Conservation (phyloP, 768 basidiomycete genomes). For the Leucocoprinus sp. region DNA sequence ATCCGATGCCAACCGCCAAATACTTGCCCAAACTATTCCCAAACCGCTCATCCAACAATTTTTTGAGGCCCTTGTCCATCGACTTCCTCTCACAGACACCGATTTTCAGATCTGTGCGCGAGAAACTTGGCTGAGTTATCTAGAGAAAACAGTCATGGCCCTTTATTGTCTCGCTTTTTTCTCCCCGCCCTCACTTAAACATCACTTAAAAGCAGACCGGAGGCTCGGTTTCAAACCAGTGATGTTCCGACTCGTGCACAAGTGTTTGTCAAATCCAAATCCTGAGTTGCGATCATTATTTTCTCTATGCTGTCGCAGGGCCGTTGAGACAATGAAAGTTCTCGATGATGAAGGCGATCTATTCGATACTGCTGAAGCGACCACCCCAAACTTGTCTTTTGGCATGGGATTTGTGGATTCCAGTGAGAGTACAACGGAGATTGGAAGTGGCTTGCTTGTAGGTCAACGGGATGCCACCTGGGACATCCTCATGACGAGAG, state of each 20-base stretch:
- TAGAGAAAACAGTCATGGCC: slow-evolving; percentile 74
- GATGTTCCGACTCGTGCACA: slow-evolving; percentile 65
- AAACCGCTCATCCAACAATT: slow-evolving; percentile 48
- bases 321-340: slow-evolving; percentile 70
- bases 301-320: slow-evolving; percentile 50
- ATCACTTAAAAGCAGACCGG: slow-evolving; percentile 56
- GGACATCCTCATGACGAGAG: slow-evolving; percentile 64
- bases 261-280: slow-evolving; percentile 42
- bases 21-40: slow-evolving; percentile 57
- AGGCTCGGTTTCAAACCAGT: slow-evolving; percentile 60
- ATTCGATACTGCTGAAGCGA: slow-evolving; percentile 61
- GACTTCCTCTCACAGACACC: slow-evolving; percentile 70
- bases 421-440: slow-evolving; percentile 56
- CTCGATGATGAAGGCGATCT: slow-evolving; percentile 70
- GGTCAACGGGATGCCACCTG: slow-evolving; percentile 64
- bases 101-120: slow-evolving; percentile 63
- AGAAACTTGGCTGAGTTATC: slow-evolving; percentile 67
- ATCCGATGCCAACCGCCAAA: slow-evolving; percentile 68
- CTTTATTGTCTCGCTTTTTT: slow-evolving; percentile 85
- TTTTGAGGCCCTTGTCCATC: slow-evolving; percentile 66
- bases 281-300: slow-evolving; percentile 48
- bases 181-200: slow-evolving; percentile 67
- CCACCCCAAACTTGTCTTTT: slow-evolving; percentile 59
- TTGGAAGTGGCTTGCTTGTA: slow-evolving; percentile 67
- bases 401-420: slow-evolving; percentile 83